Conservation (phyloP, 108 stramenopile genomes). For the Skeletonema potamos region DNA sequence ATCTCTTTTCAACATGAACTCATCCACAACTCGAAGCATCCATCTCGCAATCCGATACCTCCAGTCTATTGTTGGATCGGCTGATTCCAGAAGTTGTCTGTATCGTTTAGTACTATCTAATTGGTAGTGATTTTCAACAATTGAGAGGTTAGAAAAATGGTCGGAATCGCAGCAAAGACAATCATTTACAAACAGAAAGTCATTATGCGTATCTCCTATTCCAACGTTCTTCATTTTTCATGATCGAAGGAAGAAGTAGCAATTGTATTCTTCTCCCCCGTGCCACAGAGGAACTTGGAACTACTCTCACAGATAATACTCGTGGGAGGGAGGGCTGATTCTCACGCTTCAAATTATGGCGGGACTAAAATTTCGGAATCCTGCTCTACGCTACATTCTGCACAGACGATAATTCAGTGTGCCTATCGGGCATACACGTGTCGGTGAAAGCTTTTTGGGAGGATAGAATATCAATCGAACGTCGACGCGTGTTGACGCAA, state of each 20-base stretch:
- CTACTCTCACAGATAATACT: no score
- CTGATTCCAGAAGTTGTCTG: not conserved
- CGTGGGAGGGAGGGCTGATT: no score
- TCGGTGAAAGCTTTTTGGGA: no score
- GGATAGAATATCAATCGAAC: no score
- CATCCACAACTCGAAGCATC: slow-evolving; percentile 35
- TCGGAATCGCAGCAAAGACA: not conserved
- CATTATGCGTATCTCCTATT: not conserved
- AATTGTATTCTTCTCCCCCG: no score
- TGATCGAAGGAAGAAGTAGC: not conserved
- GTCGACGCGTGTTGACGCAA: no score
- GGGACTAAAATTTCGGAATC: no score
- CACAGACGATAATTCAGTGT: no score
- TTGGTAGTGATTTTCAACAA: not conserved
- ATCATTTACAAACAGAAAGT: not conserved
- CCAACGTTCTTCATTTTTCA: not conserved
- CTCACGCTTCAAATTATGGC: no score
- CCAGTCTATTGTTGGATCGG: slow-evolving; percentile 6
- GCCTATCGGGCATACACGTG: no score
- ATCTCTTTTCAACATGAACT: slow-evolving; percentile 20
- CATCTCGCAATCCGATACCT: slow-evolving; percentile 38
- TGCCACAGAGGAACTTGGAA: no score
- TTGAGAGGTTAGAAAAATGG: not conserved
- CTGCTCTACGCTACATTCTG: no score
- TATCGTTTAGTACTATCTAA: not conserved